A percentile compares a stretch with the other conserved stretches of the same genome.
Evolutionary conservation across 2,329 filamentous ascomycete species (phyloP).

Genomic region (Diaporthe sp.): DNA sequence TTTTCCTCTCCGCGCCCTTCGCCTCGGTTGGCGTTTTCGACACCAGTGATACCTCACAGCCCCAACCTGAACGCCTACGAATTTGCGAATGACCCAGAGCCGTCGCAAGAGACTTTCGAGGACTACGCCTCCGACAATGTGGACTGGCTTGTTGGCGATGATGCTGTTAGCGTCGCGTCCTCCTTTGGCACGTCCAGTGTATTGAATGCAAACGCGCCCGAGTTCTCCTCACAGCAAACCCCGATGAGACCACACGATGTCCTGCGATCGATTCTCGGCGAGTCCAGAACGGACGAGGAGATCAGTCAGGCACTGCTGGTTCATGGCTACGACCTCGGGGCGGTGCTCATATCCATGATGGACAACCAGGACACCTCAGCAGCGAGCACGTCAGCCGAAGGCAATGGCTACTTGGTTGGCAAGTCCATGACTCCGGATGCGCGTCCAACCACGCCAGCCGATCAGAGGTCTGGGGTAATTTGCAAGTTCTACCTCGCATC

Average conservation of each 20-base stretch:
- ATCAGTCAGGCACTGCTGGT: slow-evolving; percentile 90
- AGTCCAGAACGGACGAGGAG: slow-evolving; percentile 91
- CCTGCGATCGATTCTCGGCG: slow-evolving; percentile 92
- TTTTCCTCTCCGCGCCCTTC: slow-evolving; percentile 96
- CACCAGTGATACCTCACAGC: slow-evolving; percentile 91
- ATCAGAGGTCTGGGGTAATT: slow-evolving; percentile 86
- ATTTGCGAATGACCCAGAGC: slow-evolving; percentile 85
- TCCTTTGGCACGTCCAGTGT: slow-evolving; percentile 76
- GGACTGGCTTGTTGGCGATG: slow-evolving; percentile 96
- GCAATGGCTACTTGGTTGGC: slow-evolving; percentile 79
- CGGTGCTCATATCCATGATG: slow-evolving; percentile 91
- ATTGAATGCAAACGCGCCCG: slow-evolving; percentile 83
- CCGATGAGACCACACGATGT: slow-evolving; percentile 99
- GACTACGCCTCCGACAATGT: slow-evolving; percentile 95
- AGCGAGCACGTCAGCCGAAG: slow-evolving; percentile 52
- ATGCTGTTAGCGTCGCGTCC: slow-evolving; percentile 83
- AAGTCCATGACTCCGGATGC: slow-evolving; percentile 86
- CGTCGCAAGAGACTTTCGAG: slow-evolving; percentile 87
- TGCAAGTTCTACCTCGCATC: slow-evolving; percentile 98
- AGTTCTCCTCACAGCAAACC: slow-evolving; percentile 78
- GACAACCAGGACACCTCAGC: slow-evolving; percentile 67
- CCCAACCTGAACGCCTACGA: slow-evolving; percentile 95
- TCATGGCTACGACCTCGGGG: slow-evolving; percentile 93
- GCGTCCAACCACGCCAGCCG: slow-evolving; percentile 81
- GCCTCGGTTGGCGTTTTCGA: slow-evolving; percentile 89